Evolutionary conservation across 768 basidiomycete genomes (phyloP), one percentile per base, ranked within the genome.

Genomic region (Amanita molliuscula): DNA sequence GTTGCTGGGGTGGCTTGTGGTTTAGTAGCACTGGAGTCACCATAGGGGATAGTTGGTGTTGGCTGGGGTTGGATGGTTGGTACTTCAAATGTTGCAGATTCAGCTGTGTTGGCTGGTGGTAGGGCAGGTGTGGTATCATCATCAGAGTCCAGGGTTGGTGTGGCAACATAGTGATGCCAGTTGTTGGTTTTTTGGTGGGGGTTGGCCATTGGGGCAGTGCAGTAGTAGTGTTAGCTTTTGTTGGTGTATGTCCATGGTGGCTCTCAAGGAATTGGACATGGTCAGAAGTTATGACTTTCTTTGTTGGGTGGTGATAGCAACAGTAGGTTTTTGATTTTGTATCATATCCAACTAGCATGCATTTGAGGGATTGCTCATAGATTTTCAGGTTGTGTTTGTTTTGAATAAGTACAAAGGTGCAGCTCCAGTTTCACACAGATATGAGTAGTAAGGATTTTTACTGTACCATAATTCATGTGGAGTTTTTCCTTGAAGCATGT

Each of bases 351-450:
- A 47, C 16, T 2, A 47, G 29, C 3, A 47, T 29, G 21, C 45
- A 47, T 47, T 47, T 29, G 34, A 47, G 7, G 18, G 45, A 47
- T 4, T 13, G 13, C 34, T 45, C 25, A 20, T 45, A 45, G 26
- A 45, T 47, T 43, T 67, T 66, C 0, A 60, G 64, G 31, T 66
- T 64, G 5, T 59, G 48, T 18, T 49, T 53, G 18, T 44, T 40
- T 9, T 55, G 60, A 2, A 60, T 59, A 0, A 64, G 58, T 0
- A 61, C 59, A 36, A 62, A 67, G 0, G 59, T 55, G 0, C 55
- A 49, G 33, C 61, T 65, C 67, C 62, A 23, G 66, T 63, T 43
- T 65, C 61, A 1, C 57, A 55, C 15, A 68, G 44, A 33, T 67
- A 56, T 0, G 58, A 57, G 11, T 61, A 55, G 20, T 67, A 55